A percentile compares a stretch with the other conserved stretches of the same genome.
Evolutionary conservation across 176 grass and related monocot genomes (phyloP).

Genomic region (Dactylis glomerata): DNA sequence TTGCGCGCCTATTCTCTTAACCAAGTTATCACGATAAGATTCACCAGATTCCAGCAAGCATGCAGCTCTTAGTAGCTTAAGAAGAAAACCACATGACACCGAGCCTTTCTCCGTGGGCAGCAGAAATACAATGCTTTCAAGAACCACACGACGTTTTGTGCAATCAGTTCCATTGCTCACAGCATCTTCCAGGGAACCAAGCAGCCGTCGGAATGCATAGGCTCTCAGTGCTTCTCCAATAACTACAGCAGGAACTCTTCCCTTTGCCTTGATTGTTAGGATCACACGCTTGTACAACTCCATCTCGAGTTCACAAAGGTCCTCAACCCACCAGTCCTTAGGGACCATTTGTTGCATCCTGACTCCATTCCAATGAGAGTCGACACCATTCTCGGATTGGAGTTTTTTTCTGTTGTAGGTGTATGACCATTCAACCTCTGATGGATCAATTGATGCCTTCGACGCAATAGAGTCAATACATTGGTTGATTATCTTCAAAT

Average conservation of each 20-base stretch:
- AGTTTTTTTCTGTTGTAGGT: slow-evolving; percentile 98
- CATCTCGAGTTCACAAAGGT: slow-evolving; percentile 92
- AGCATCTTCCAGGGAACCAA: slow-evolving; percentile 60
- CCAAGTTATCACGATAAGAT: slow-evolving; percentile 38
- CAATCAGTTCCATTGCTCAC: slow-evolving; percentile 54
- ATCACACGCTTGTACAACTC: slow-evolving; percentile 85
- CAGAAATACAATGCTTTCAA: slow-evolving; percentile 71
- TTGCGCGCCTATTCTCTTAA: slow-evolving; percentile 70
- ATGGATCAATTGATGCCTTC: slow-evolving; percentile 80
- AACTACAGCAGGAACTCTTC: slow-evolving; percentile 41
- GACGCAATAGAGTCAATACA: slow-evolving; percentile 80
- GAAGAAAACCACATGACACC: slow-evolving; percentile 82
- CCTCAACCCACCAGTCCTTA: slow-evolving; percentile 98
- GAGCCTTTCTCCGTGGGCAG: slow-evolving; percentile 63
- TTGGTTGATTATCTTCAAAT: slow-evolving; percentile 79
- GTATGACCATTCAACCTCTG: slow-evolving; percentile 92
- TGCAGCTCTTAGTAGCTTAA: slow-evolving; percentile 76
- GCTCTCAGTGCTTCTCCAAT: slow-evolving; percentile 90
- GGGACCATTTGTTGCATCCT: slow-evolving; percentile 75
- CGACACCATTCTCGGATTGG: slow-evolving; percentile 67
- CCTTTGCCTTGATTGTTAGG: slow-evolving; percentile 53
- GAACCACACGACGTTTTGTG: slow-evolving; percentile 29
- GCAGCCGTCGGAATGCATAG: slow-evolving; percentile 63
- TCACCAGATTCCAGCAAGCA: slow-evolving; percentile 62
- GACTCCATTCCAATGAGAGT: slow-evolving; percentile 86